Percentiles rank a stretch among this genome's conserved stretches.
Conservation (phyloP, 2,329 filamentous ascomycete species). For the Calonectria hongkongensis region DNA sequence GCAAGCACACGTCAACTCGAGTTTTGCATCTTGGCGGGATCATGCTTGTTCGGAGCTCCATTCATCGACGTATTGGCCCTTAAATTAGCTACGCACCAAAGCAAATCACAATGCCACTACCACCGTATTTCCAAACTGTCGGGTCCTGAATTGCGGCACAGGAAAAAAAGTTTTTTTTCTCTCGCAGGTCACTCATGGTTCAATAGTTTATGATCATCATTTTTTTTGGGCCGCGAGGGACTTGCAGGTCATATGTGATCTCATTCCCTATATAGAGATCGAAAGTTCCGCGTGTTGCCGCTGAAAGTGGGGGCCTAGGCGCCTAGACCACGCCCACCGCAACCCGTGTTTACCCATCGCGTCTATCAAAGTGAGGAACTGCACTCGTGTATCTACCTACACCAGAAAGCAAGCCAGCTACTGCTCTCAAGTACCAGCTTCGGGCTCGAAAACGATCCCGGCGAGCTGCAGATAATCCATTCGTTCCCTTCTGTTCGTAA, state of each 20-base stretch:
- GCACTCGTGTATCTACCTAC: constrained; percentile 9
- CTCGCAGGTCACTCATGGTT: not conserved
- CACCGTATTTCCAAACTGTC: constrained; percentile 7
- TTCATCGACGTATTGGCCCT: constrained; percentile 5
- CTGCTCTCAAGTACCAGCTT: not conserved
- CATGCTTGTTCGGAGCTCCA: constrained; percentile 8
- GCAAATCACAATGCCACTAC: not conserved
- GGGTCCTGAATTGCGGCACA: not conserved
- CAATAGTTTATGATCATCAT: not conserved
- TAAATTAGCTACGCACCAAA: constrained; percentile 6
- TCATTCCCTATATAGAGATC: not conserved
- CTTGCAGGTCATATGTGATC: not conserved
- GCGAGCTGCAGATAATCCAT: constrained; percentile 5
- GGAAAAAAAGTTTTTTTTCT: not conserved
- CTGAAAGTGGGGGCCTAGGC: constrained; percentile 7
- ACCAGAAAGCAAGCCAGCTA: not conserved
- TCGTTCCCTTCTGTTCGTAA: not conserved
- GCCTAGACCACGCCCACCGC: constrained; percentile 13
- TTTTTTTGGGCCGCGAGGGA: no score
- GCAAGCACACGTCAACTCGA: constrained; percentile 14
- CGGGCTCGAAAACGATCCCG: constrained; percentile 9
- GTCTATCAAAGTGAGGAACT: constrained; percentile 25
- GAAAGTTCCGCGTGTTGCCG: not conserved
- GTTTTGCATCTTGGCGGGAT: constrained; percentile 13
- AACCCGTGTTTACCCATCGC: constrained; percentile 6